Evolutionary conservation across 2,329 filamentous ascomycete genomes (phyloP), one percentile per base, ranked within the genome.

Genomic region (Pezizomycotina sp.): DNA sequence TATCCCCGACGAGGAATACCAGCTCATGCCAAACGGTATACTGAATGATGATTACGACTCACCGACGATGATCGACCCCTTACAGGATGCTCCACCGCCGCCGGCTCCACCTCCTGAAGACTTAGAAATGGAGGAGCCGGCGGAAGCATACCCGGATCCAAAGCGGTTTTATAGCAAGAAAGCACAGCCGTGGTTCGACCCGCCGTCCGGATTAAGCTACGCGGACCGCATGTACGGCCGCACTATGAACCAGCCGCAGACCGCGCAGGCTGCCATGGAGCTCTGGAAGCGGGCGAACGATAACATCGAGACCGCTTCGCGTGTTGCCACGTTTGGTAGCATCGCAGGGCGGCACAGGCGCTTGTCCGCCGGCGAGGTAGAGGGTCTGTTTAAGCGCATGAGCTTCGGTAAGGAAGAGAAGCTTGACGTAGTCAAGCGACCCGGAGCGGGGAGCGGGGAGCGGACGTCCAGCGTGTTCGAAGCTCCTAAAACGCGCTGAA

Each of bases 241-340:
- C 8, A 55, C 52, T 8, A 50, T 49, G 19, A 60, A 58, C 25
- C 62, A 65, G 36, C 62, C 63, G 12, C 47, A 53, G 21, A 65
- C 62, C 3, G 60, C 64, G 1, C 65, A 62, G 35, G 61, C 62
- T 16, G 64, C 63, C 6, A 66, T 67, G 46, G 57, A 55, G 53
- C 55, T 57, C 22, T 66, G 61, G 50, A 54, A 54, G 13, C 46
- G 51, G 23, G 55, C 58, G 38, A 58, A 62, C 3, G 62, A 64
- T 36, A 59, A 62, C 18, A 55, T 65, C 5, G 58, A 63, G 29
- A 56, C 58, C n/a, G 55, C 58, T 25, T 60, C 59, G 20, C 51
- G 61, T 47, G 34, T 48, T 48, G 52, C 43, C 31, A 50, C 33
- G 34, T 55, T 41, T 51, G 43, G 47, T 48, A 52, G 48, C 15